phyloP scores from a whole-genome alignment of 306 rosid genomes.

The Trifolium dubium region DNA sequence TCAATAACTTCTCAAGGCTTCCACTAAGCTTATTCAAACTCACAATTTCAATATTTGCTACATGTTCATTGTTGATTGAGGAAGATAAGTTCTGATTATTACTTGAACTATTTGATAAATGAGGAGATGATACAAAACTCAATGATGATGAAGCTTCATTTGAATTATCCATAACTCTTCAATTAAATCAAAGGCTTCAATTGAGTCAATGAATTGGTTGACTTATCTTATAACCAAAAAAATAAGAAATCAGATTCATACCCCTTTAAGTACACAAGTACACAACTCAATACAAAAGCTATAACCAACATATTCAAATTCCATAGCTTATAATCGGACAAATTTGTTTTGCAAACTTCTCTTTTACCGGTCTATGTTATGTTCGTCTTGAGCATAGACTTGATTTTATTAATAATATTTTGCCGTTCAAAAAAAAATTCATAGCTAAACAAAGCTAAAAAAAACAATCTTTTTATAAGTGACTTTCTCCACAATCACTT shows the following conservation, averaged over 20 bases:
- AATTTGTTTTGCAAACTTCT: too few relatives aligned
- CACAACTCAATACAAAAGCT: slow-evolving; percentile 10
- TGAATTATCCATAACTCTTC: slow-evolving; percentile 60
- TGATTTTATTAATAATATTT: too few relatives aligned
- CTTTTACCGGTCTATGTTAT: too few relatives aligned
- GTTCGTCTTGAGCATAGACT: too few relatives aligned
- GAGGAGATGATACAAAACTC: slow-evolving; percentile 83
- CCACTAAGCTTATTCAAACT: slow-evolving; percentile 75
- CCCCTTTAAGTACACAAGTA: slow-evolving; percentile 20
- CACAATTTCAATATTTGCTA: slow-evolving; percentile 56
- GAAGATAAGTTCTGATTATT: slow-evolving; percentile 51
- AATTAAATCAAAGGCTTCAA: slow-evolving; percentile 28
- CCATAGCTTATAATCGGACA: too few relatives aligned
- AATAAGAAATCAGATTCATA: slow-evolving; percentile 13
- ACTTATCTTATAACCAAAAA: slow-evolving; percentile 35
- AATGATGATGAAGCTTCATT: slow-evolving; percentile 75
- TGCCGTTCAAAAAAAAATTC: too few relatives aligned
- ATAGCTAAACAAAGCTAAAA: slow-evolving; percentile 34
- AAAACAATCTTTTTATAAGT: slow-evolving; percentile 24
- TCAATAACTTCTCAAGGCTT: slow-evolving; percentile 76
- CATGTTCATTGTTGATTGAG: slow-evolving; percentile 51
- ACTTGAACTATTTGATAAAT: slow-evolving; percentile 71
- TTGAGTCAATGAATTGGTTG: slow-evolving; percentile 32
- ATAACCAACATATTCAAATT: slow-evolving; percentile 22
- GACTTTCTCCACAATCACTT: slow-evolving; percentile 41